Evolutionary conservation across 768 basidiomycete species (phyloP).

Genomic region (Roridomyces roridus): DNA sequence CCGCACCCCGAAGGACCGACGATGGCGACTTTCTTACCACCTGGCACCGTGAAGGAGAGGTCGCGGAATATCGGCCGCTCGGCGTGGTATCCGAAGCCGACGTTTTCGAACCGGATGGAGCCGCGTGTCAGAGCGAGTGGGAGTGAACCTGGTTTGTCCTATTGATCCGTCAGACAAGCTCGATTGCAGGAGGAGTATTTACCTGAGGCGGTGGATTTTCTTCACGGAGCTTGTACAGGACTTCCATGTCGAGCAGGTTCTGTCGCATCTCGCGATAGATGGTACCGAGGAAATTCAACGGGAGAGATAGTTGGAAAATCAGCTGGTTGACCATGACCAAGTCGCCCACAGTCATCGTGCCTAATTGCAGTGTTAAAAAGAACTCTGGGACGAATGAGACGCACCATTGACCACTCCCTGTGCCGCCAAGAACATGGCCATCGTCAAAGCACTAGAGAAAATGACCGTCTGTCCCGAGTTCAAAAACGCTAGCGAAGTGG

Average conservation of each 20-base stretch:
- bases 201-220: constrained; percentile 78
- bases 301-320: constrained; percentile 95
- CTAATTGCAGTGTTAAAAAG: constrained; percentile 42
- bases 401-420: constrained; percentile 91
- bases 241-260: constrained; percentile 96
- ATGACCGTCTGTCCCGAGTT: constrained; percentile 98
- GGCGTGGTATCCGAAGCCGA: constrained; percentile 91
- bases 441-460: constrained; percentile 91
- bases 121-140: constrained; percentile 80
- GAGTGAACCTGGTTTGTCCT: constrained; percentile 75
- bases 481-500: constrained; percentile 89
- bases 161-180: too few relatives aligned
- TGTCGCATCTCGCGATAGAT: constrained; percentile 98
- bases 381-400: constrained; percentile 17
- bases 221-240: constrained; percentile 87
- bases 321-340: constrained; percentile 99
- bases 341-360: constrained; percentile 98
- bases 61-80: constrained; percentile 89
- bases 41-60: constrained; percentile 90
- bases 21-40: constrained; percentile 95
- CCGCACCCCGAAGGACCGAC: constrained; percentile 98
- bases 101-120: constrained; percentile 90
- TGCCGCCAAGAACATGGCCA: constrained; percentile 96
- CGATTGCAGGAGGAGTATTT: constrained; percentile 20
- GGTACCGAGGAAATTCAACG: constrained; percentile 95